Base-by-base conservation (phyloP, 23 red algal species). In the Gracilaria vermiculophylla region DNA sequence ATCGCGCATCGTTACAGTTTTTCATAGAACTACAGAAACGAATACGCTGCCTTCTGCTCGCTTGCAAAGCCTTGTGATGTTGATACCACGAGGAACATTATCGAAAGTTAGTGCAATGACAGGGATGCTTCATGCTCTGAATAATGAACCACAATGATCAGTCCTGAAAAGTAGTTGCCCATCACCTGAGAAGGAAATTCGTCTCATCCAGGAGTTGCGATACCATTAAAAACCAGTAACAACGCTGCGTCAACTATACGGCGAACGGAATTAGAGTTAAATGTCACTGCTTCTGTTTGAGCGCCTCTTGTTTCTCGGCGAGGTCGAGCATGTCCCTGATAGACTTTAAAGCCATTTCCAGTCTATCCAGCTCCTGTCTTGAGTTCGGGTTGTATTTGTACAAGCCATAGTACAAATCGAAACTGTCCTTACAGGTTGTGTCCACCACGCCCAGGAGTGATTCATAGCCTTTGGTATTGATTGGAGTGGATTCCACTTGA, bases 401-500 rank as follows among this genome's bases (percentile, higher is more conserved):
- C 55, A 99, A 76, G 3, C 97, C 97, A 52, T 94, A 99, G 85
- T 91, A 99, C 17, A 99, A 64, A 36, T 95, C 97, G 60, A 95
- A 94, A 28, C 78, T 87, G 65, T 99, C 97, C 53, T 97, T 94
- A 52, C 74, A 69, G n/a, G 96, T 99, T 41, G 92, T 99, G 35
- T 99, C 97, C 14, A 99, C 94, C 24, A 99, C 97, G 2, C 81
- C 93, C 16, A 99, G 53, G 15, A 99, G 74, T 6, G 88, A 89
- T 62, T 95, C 93, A 47, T 90, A 99, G 15, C 97, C 97, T 40
- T 80, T 92, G 21, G 97, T 99, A 55, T 99, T 96, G 84, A 99
- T 99, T 29, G 97, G 97, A 44, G 97, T 99, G 60, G 71, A 62
- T 37, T 55, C 53, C 11, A 99, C 69, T 17, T 91, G 70, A 5